Conservation (phyloP, 2,329 filamentous ascomycete species). For the Stemphylium beticola region DNA sequence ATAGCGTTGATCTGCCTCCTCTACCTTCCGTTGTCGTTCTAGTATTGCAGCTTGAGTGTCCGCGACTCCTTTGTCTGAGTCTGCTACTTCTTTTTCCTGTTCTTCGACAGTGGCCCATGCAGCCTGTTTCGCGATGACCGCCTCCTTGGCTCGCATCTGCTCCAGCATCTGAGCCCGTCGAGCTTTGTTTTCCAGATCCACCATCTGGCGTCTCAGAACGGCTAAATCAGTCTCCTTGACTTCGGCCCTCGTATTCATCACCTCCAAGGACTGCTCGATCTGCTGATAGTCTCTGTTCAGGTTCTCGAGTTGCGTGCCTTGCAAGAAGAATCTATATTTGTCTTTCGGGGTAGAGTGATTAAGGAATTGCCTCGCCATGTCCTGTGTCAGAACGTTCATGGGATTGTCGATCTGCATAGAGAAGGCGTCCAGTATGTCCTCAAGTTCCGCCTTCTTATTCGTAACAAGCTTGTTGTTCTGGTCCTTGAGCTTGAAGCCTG, state of each 20-base stretch:
- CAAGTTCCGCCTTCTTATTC: slow-evolving; percentile 82
- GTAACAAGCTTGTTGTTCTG: slow-evolving; percentile 73
- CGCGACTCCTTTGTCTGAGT: slow-evolving; percentile 36
- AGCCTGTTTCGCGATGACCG: slow-evolving; percentile 68
- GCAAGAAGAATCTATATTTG: slow-evolving; percentile 97
- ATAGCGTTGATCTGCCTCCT: slow-evolving; percentile 51
- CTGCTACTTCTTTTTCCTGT: slow-evolving; percentile 63
- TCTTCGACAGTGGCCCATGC: slow-evolving; percentile 89
- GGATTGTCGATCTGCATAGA: slow-evolving; percentile 95
- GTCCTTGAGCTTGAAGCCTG: slow-evolving; percentile 87
- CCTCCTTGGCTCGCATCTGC: slow-evolving; percentile 66
- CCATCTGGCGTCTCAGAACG: slow-evolving; percentile 62
- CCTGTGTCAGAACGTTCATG: slow-evolving; percentile 93
- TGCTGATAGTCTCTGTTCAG: slow-evolving; percentile 90
- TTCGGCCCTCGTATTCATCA: slow-evolving; percentile 68
- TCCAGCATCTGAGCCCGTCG: slow-evolving; percentile 71
- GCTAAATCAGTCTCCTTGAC: slow-evolving; percentile 69
- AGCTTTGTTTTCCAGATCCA: slow-evolving; percentile 69
- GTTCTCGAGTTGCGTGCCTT: slow-evolving; percentile 91
- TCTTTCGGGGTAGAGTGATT: slow-evolving; percentile 80
- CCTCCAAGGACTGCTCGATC: slow-evolving; percentile 78
- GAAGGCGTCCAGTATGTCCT: slow-evolving; percentile 92
- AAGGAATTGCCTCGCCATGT: slow-evolving; percentile 91
- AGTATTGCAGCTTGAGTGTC: slow-evolving; percentile 56
- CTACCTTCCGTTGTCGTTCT: slow-evolving; percentile 53